These are phyloP conservation scores for Chaetoceros tenuissimus DNA, from an alignment of 108 stramenopile genomes.

Conservation along the genomic window DNA sequence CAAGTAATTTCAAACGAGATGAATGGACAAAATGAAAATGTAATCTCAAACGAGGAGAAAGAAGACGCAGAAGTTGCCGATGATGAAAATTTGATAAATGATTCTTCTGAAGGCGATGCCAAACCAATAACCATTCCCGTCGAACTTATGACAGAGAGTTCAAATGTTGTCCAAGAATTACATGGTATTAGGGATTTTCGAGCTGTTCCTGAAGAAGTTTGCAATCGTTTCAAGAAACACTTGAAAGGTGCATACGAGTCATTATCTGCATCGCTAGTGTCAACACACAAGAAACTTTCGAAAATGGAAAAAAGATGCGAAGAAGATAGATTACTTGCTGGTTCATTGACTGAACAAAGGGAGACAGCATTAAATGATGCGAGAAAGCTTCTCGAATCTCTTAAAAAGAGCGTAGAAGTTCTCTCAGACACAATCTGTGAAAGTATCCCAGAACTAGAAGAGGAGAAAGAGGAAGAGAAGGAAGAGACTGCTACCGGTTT, in stretches of 20 bases:
- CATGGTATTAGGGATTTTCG: conserved; percentile 13
- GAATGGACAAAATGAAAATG: background rate
- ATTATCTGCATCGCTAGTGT: conserved; percentile 57
- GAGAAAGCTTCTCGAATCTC: conserved; percentile 63
- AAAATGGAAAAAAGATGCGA: conserved; percentile 83
- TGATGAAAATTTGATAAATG: background rate
- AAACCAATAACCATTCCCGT: conserved; percentile 8
- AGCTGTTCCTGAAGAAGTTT: conserved; percentile 27
- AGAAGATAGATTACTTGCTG: conserved; percentile 80
- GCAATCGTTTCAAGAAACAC: conserved; percentile 30
- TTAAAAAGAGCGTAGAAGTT: conserved; percentile 65
- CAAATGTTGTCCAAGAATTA: conserved; percentile 3
- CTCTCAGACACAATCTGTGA: conserved; percentile 70
- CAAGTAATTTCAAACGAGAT: background rate
- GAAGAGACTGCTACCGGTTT: conserved; percentile 49
- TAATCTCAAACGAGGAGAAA: background rate
- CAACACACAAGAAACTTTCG: conserved; percentile 64
- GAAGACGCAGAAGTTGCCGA: background rate
- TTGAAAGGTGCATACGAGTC: conserved; percentile 61
- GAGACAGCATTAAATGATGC: conserved; percentile 86
- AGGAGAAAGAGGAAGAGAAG: conserved; percentile 60
- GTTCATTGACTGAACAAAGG: conserved; percentile 77
- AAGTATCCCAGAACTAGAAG: conserved; percentile 51
- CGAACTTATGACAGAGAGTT: conserved; percentile 10
- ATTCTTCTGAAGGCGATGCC: background rate